Evolutionary conservation across 1,284 basidiomycete genomes (phyloP).

Genomic region (Ganoderma lucidum): DNA sequence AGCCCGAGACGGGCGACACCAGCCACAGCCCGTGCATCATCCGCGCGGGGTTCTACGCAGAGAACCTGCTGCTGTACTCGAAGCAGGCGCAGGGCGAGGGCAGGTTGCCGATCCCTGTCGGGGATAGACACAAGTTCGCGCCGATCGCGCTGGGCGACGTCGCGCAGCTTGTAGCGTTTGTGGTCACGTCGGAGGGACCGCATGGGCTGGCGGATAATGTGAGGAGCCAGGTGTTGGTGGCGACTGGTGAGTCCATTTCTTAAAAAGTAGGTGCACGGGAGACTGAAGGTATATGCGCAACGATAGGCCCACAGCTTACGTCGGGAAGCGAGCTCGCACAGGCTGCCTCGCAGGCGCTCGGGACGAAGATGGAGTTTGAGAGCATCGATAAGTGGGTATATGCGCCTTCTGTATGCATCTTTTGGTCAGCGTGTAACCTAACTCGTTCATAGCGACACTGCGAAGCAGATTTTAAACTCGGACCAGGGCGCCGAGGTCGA

Average conservation of each 20-base stretch:
- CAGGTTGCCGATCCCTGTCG: constrained; percentile 33
- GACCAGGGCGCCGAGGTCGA: constrained; percentile 34
- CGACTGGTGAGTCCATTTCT: constrained; percentile 26
- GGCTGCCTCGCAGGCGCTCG: constrained; percentile 33
- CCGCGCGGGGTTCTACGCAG: constrained; percentile 35
- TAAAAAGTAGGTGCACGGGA: not conserved
- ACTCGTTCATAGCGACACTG: constrained; percentile 21
- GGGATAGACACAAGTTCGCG: constrained; percentile 34
- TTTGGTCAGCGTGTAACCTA: not conserved
- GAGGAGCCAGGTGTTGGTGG: constrained; percentile 33
- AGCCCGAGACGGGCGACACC: constrained; percentile 26
- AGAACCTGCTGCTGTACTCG: constrained; percentile 37
- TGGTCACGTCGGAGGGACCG: constrained; percentile 33
- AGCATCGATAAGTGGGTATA: constrained; percentile 28
- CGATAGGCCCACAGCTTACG: constrained; percentile 21
- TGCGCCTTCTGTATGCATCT: not conserved
- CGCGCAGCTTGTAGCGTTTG: constrained; percentile 33
- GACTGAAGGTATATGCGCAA: not conserved
- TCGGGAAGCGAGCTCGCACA: constrained; percentile 32
- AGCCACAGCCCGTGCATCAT: constrained; percentile 35
- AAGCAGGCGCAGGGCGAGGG: constrained; percentile 37
- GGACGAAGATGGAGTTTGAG: constrained; percentile 36
- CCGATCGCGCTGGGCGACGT: constrained; percentile 37
- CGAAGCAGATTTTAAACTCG: constrained; percentile 32
- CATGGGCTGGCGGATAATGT: constrained; percentile 34